Evolutionary conservation across 805 yeast species (phyloP), one percentile per base, ranked within the genome.

Genomic region (Saccharomycopsis fibuligera): DNA sequence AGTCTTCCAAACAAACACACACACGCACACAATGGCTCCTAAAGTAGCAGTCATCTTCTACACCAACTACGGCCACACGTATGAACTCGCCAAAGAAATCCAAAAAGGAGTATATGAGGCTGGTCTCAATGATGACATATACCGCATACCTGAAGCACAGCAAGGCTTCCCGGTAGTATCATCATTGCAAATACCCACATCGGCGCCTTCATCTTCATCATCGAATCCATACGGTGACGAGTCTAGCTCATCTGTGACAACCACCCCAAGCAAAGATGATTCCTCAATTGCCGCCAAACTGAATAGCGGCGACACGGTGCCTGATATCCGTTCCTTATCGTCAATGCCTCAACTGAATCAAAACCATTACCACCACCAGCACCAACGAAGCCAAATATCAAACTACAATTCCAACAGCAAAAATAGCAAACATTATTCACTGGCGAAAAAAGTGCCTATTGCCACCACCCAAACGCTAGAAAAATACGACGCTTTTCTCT

Each of bases 51-150:
- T 81, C 59, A 72, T 81, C 52, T 69, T 74, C 49, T 88, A 87
- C 73, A 81, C 96, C 25, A 69, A 80, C 41, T 87, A 83, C 69
- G 88, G 86, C 53, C 96, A 88, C 67, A 69, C 86, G 56, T 76
- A 75, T 53, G 64, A 70, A 31, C 61, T 88, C 60, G 93, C 96
- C 39, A 75, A 77, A 62, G 73, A 79, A 33, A 78, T 78, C 56
- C 73, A 79, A 62, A 70, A 72, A 56, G 96, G 96, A 57, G 69
- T 86, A 52, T 76, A 74, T 59, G 64, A 76, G 23, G 81, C 88
- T 12, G 95, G 95, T 51, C 76, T 76, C 27, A 47, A 60, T 14
- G 95, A 86, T 21, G 82, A 77, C 52, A 66, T 87, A 53, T 86
- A 64, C 68, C 87, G 84, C 72, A 78, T 87, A 33, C 75, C 86